Evolutionary conservation across 1,139 yeast genomes (phyloP).

Genomic region (Pichia sp.): DNA sequence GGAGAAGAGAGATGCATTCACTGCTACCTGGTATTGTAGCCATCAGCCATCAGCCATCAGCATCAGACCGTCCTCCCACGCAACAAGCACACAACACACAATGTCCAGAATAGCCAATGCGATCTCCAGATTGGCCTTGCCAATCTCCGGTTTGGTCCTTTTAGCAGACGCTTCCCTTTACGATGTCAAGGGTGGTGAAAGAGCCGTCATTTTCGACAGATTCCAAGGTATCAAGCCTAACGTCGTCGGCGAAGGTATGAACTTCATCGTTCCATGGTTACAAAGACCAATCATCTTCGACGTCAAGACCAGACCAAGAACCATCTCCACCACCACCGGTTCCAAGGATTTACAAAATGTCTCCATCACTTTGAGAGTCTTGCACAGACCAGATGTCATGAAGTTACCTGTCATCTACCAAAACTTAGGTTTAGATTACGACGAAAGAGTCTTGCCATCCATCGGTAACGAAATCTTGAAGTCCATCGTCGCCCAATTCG

Average conservation of each 20-base stretch:
- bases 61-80: too few relatives aligned
- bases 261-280: slow-evolving; percentile 93
- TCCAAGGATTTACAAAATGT: slow-evolving; percentile 98
- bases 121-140: slow-evolving; percentile 53
- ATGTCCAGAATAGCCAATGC: slow-evolving; percentile 46
- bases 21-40: too few relatives aligned
- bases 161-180: slow-evolving; percentile 75
- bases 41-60: too few relatives aligned
- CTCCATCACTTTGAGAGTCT: slow-evolving; percentile 85
- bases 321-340: slow-evolving; percentile 93
- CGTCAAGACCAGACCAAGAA: slow-evolving; percentile 90
- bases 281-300: slow-evolving; percentile 89
- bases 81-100: neutral
- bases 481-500: slow-evolving; percentile 96
- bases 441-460: slow-evolving; percentile 95
- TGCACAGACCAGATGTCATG: slow-evolving; percentile 90
- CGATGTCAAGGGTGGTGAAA: slow-evolving; percentile 93
- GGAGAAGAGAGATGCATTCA: too few relatives aligned
- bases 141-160: slow-evolving; percentile 65
- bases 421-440: slow-evolving; percentile 89
- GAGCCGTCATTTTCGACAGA: slow-evolving; percentile 96
- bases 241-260: slow-evolving; percentile 96
- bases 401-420: slow-evolving; percentile 86
- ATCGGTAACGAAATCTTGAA: slow-evolving; percentile 96
- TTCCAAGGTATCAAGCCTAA: slow-evolving; percentile 81